Base-by-base conservation (phyloP, 2,329 filamentous ascomycete species). In the Tolypocladium ophioglossoides region DNA sequence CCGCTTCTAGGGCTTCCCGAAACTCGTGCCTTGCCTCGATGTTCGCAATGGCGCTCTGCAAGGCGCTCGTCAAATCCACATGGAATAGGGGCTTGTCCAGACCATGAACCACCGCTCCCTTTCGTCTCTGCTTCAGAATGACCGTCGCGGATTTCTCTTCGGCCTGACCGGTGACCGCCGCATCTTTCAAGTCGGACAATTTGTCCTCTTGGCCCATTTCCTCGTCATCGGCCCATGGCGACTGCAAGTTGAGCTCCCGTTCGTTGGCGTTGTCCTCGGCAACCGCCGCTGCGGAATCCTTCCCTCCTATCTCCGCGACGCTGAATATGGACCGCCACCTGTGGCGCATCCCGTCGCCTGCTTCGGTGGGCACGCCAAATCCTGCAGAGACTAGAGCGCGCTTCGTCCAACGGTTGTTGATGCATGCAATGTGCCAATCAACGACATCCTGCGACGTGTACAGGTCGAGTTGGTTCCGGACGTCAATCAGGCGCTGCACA, bases 251-350 rank as follows among this genome's bases (percentile, higher is more conserved):
- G 14, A 53, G 37, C 35, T 57, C 56, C 9, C 46, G 50, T 64
- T 82, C 78, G 64, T 86, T 86, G 52, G 79, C 78, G 30, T 78
- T 73, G 30, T 78, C 73, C 62, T 91, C 86, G 0, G 87, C 88
- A 9, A 76, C 75, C 0, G 82, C 82, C 1, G 86, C 86, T 0
- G 87, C 87, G 5, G 85, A 89, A 52, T 83, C 72, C 5, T 76
- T 74, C 22, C 90, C 86, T 57, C 89, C 84, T 59, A 95, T 84
- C 65, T 96, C 90, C 2, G 92, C 89, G 24, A 97, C 90, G 65
- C 84, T 91, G 76, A 96, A 97, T 59, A 97, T 91, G n/a, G 91
- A 89, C 68, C 89, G 91, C 92, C 91, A 97, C 56, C 88, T 81
- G 58, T 82, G 77, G 61, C 81, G 79, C 8, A 76, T 69, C 1